Base-by-base conservation (phyloP, 164 flowering plant species). In the Annona cherimola region DNA sequence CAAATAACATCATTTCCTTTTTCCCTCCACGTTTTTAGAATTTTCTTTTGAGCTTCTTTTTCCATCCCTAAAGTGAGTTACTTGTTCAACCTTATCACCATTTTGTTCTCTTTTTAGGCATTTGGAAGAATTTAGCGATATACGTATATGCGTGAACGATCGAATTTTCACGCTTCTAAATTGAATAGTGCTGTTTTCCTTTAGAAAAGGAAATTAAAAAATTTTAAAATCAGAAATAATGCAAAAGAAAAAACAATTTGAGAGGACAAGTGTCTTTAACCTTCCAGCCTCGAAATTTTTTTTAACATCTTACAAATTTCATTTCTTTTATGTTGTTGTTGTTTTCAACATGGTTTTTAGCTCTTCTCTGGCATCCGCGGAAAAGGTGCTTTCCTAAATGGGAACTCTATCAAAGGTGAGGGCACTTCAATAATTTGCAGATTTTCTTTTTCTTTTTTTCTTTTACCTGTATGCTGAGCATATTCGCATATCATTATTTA, bases 351-450 rank as follows among this genome's bases (percentile, higher is more conserved):
- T 74, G n/a, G 45, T 68, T 7, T 81, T 71, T 79, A 96, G 99
- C 93, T 96, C 62, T 96, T 90, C 74, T 93, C 98, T 62, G 99
- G 86, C 5, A 73, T 92, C 41, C 86, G 70, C 68, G 99, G 98
- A 68, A 79, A 83, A 81, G 99, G 98, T 67, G 97, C 99, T 72
- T 93, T 88, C 77, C 81, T 91, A 59, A 93, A 93, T 85, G 99
- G 96, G 62, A 84, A 76, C 3, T 91, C 96, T 5, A 91, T 95
- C 67, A 89, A 88, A 83, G 98, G 99, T 90, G 69, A 73, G 59
- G 20, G 11, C 19, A 46, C 50, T 43, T 50, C 35, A 26, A 26
- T 26, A 1, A 26, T 35, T 9, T 20, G 3, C 35, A 6, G 41
- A 2, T 35, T 63, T 63, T 63, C 9, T 63, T 63, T 63, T 26